Percentiles rank a stretch among this genome's conserved stretches.
Evolutionary conservation across 2,329 filamentous ascomycete genomes (phyloP).

Genomic region (Ophiocordyceps camponoti-leonardi): DNA sequence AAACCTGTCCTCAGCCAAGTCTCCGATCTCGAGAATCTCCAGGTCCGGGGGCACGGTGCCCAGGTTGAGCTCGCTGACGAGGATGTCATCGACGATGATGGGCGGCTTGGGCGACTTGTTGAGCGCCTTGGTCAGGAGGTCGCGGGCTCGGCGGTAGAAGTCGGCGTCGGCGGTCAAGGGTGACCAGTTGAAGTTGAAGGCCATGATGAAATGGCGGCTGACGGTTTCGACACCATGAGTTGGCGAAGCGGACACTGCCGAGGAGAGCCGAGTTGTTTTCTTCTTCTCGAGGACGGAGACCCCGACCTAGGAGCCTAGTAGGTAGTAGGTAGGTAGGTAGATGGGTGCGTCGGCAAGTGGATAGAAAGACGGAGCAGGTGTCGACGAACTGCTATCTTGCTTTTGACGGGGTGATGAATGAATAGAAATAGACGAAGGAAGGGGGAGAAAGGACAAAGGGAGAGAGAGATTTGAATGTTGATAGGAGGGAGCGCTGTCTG

Average conservation of each 20-base stretch:
- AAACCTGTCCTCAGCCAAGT: constrained; percentile 92
- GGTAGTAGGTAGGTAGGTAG: background rate
- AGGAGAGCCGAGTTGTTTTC: background rate
- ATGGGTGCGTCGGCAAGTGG: no score
- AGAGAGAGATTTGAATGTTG: background rate
- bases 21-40: constrained; percentile 94
- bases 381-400: background rate
- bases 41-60: constrained; percentile 87
- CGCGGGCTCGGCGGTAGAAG: constrained; percentile 78
- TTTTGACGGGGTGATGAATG: background rate
- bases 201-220: constrained; percentile 51
- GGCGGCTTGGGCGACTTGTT: constrained; percentile 97
- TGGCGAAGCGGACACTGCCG: constrained; percentile 5
- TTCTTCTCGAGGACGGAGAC: background rate
- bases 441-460: background rate
- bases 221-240: constrained; percentile 17
- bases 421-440: background rate
- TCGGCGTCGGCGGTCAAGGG: constrained; percentile 88
- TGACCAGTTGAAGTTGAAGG: constrained; percentile 99
- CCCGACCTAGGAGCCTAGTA: no score
- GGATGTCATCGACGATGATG: constrained; percentile 98
- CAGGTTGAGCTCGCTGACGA: constrained; percentile 94
- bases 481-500: background rate
- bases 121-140: constrained; percentile 83
- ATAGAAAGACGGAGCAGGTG: background rate